Evolutionary conservation across 306 rosid genomes (phyloP), one percentile per base, ranked within the genome.

Genomic region (Psophocarpus tetragonolobus): DNA sequence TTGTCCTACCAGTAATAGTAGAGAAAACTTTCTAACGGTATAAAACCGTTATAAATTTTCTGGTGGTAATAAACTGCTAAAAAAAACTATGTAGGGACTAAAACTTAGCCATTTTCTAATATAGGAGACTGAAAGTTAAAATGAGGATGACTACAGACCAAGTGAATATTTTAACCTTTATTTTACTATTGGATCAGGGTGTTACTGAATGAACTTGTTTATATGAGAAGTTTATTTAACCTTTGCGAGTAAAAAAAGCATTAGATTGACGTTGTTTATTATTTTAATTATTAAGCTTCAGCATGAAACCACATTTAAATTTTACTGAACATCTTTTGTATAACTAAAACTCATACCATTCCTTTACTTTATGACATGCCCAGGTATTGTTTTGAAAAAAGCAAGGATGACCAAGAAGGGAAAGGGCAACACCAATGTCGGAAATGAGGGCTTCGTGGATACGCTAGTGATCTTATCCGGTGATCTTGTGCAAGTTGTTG

Each of bases 401-500:
- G 97, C 97, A 41, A 89, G 89, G 84, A 87, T 90, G 95, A 88
- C 80, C 54, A 89, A 78, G 77, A 89, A 80, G 81, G 97, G 98
- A 53, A 89, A 82, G 70, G 71, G 79, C 56, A 70, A 60, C 48
- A 71, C 81, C 20, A 92, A 90, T 82, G 82, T 85, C 10, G 85
- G 83, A 56, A 79, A 80, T 67, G 93, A 84, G 12, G 86, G 45
- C 44, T 14, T 87, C 23, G 81, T 91, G 54, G 97, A 94, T 12
- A 90, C 95, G 3, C 86, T 94, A 23, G 90, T 90, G 47, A 87
- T 94, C 53, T 81, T 73, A 9, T 85, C 98, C 15, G 71, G 66
- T 82, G 97, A 90, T 81, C 90, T 92, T 42, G 97, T 90, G 30
- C 96, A 94, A 88, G 87, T 94, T 83, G 90, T 94, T 74, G 90